Percentiles rank a stretch among this genome's conserved stretches.
Evolutionary conservation across 352 stramenopile species (phyloP).

Genomic region (Thraustotheca clavata): DNA sequence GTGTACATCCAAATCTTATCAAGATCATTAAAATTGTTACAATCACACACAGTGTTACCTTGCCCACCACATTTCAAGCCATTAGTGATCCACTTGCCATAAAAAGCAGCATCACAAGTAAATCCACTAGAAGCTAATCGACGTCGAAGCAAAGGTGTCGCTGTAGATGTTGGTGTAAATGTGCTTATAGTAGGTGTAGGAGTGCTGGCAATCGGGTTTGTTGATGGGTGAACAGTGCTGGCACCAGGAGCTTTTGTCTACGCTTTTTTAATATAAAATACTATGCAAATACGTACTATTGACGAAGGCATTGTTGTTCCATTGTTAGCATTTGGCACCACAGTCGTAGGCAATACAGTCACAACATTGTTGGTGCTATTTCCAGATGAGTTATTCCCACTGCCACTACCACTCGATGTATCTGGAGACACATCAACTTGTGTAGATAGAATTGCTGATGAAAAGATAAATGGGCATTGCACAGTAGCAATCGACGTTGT

Average conservation of each 20-base stretch:
- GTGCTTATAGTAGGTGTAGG: conserved; percentile 17
- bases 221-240: neutral
- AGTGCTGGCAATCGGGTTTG: neutral
- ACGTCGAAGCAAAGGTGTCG: conserved; percentile 12
- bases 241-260: neutral
- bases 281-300: neutral
- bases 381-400: conserved; percentile 20
- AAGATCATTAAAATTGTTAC: neutral
- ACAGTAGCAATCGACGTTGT: neutral
- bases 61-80: conserved; percentile 48
- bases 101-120: conserved; percentile 64
- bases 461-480: conserved; percentile 16
- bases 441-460: conserved; percentile 15
- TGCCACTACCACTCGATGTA: conserved; percentile 28
- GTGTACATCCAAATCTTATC: conserved; percentile 37
- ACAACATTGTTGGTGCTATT: conserved; percentile 22
- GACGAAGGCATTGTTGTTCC: neutral
- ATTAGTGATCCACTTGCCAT: conserved; percentile 61
- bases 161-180: conserved; percentile 14
- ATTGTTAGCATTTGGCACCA: neutral
- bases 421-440: neutral
- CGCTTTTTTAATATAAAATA: too few relatives aligned
- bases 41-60: neutral
- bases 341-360: neutral
- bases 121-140: conserved; percentile 33